Percentiles rank a stretch among this genome's conserved stretches.
Evolutionary conservation across 345 rosid species (phyloP).

Genomic region (Citrus australasica): DNA sequence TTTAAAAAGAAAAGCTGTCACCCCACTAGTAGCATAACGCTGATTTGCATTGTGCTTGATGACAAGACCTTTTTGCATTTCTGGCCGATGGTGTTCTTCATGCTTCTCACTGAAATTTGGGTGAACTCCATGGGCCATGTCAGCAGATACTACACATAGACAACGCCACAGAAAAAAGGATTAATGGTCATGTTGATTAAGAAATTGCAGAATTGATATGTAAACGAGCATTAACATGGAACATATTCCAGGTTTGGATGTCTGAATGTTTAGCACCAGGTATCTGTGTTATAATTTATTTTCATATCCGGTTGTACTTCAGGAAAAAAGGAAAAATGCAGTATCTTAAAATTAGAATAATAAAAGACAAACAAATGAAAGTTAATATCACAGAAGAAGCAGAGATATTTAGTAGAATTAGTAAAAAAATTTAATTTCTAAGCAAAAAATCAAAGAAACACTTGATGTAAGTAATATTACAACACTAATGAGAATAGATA

Average conservation of each 20-base stretch:
- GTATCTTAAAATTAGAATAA: neutral
- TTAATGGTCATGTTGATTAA: neutral
- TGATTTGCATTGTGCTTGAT: constrained; percentile 96
- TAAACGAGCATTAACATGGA: neutral
- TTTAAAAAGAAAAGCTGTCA: constrained; percentile 86
- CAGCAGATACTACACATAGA: constrained; percentile 67
- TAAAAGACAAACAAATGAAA: neutral
- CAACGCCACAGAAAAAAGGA: constrained; percentile 7
- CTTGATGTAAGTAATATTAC: neutral
- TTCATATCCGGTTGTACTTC: too few relatives aligned
- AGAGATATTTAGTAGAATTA: neutral
- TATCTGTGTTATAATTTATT: neutral
- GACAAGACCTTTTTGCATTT: constrained; percentile 85
- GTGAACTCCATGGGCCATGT: constrained; percentile 98
- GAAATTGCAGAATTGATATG: neutral
- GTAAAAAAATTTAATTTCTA: neutral
- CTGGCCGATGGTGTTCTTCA: constrained; percentile 89
- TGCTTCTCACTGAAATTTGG: constrained; percentile 87
- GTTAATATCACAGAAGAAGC: too few relatives aligned
- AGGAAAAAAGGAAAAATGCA: neutral
- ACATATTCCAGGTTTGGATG: neutral
- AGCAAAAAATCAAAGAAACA: neutral
- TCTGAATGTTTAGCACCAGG: neutral
- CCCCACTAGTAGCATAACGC: constrained; percentile 90
- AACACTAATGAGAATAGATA: neutral